Evolutionary conservation across 495 filamentous ascomycete species (phyloP), one percentile per base, ranked within the genome.

Genomic region (Hypoxylon cercidicola): DNA sequence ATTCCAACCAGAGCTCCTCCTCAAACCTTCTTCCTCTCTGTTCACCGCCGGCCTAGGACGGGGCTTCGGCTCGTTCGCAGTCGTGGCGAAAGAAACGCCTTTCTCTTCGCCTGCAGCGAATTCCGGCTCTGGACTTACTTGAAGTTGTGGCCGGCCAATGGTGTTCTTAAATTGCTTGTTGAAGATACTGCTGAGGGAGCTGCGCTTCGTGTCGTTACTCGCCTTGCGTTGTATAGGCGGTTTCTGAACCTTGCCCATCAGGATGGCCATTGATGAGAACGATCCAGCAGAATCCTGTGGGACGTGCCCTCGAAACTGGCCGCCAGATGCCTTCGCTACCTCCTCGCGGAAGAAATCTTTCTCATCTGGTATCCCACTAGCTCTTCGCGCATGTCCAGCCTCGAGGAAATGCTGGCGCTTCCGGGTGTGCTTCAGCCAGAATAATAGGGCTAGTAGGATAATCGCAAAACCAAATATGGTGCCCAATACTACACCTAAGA

Each of bases 401-500:
- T 85, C 83, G 12, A 69, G 10, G 61, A 79, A 75, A 6, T 70
- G 72, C 61, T 84, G 81, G 54, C 71, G 68, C 62, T 72, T 80
- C 66, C 66, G 75, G 53, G 82, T 79, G 57, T 87, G 88, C 67
- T 87, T 84, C 10, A 99, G 75, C 23, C 90, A 79, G 46, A 93
- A 77, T 13, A 97, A 81, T 3, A 91, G 62, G 8, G 88, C 55
- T 10, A 89, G 78, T n/a, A 97, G 75, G 9, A 97, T 72, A 1
- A 89, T 74, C 13, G 85, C 88, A 46, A 90, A 74, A 1, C 89
- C 93, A 53, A 92, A 82, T 19, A 97, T 84, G 13, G 87, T 86
- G 3, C 93, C 93, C 0, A 99, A 82, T 1, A 90, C 89, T 37
- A 89, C 89, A 46, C 90, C 93, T 0, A 99, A 83, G 30, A 96